Evolutionary conservation across 2,329 filamentous ascomycete species (phyloP).

Genomic region (Myriosclerotinia duriaeana): DNA sequence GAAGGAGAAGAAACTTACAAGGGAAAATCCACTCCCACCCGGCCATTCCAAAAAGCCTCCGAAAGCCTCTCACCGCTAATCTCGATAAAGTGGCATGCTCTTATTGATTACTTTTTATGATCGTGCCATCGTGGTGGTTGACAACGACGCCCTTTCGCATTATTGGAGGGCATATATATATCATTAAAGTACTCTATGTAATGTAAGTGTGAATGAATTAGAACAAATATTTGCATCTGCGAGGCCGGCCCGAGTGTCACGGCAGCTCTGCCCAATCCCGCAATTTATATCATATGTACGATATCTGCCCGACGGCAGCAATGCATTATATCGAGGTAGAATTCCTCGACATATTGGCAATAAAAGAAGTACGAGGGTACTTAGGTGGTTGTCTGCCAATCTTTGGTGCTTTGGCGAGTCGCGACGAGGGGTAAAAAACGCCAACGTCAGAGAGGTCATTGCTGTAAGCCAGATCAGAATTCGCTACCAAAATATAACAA

Average conservation of each 20-base stretch:
- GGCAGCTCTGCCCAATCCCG: conserved; percentile 19
- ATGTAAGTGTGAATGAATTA: conserved; percentile 7
- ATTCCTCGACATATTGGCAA: conserved; percentile 11
- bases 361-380: conserved; percentile 1
- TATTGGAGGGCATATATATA: conserved; percentile 9
- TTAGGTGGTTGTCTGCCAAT: not conserved
- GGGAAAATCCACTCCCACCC: conserved; percentile 1
- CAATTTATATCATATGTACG: not conserved
- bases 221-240: conserved; percentile 9
- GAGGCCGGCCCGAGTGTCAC: conserved; percentile 21
- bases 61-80: conserved; percentile 22
- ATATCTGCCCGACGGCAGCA: conserved; percentile 12
- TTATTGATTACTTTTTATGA: conserved; percentile 6
- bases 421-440: conserved; percentile 10
- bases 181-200: not conserved
- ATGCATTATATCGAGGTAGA: not conserved
- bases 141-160: conserved; percentile 9
- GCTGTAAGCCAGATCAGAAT: conserved; percentile 2
- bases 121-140: conserved; percentile 1
- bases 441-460: conserved; percentile 14
- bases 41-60: conserved; percentile 17
- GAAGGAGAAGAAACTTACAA: not conserved
- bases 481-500: conserved; percentile 17
- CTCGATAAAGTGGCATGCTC: conserved; percentile 21
- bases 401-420: conserved; percentile 7